Evolutionary conservation across 2,329 filamentous ascomycete genomes (phyloP), one percentile per base, ranked within the genome.

Genomic region (Stagonosporopsis tanaceti): DNA sequence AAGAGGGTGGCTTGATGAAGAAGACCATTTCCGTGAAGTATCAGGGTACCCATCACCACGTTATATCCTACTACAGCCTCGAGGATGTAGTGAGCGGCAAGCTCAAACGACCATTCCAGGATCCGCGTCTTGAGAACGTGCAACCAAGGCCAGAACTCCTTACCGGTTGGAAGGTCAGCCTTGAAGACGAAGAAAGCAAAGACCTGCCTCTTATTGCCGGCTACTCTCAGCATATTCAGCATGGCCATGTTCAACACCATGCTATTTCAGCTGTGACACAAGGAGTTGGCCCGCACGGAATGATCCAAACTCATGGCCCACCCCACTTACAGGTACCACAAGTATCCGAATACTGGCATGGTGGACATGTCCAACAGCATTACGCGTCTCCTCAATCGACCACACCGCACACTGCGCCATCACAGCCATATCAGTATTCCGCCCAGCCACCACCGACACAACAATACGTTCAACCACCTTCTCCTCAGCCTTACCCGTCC

Each of bases 11-110:
- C 0, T 78, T 97, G 38, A 86, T 97, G 61, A 97, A 97, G 83
- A 97, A 97, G 81, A 97, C 93, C 0, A 93, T 97, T 76, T 94
- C 89, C 66, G 86, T 97, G 37, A 87, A 85, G 2, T 87, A 89
- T 47, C 84, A 89, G 25, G 89, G 89, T 2, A 85, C 93, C 2
- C 88, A 87, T 2, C 93, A 96, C 69, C 93, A 96, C 69, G 79
- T 97, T 48, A 92, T 97, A 38, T 93, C 90, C 15, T 97, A 97
- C 74, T 97, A 97, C 79, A 91, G 81, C 40, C 83, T 94, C 11
- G 87, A 91, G 6, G 92, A 97, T 71, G 90, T 93, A n/a, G 82
- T 75, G 24, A 67, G 52, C 12, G 72, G 73, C 7, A 72, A 72
- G 41, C 66, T 76, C 17, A 69, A 71, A 50, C 69, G 75, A n/a